These are phyloP conservation scores for Collybia nuda DNA, from an alignment of 768 basidiomycete species.

Conservation along the genomic window DNA sequence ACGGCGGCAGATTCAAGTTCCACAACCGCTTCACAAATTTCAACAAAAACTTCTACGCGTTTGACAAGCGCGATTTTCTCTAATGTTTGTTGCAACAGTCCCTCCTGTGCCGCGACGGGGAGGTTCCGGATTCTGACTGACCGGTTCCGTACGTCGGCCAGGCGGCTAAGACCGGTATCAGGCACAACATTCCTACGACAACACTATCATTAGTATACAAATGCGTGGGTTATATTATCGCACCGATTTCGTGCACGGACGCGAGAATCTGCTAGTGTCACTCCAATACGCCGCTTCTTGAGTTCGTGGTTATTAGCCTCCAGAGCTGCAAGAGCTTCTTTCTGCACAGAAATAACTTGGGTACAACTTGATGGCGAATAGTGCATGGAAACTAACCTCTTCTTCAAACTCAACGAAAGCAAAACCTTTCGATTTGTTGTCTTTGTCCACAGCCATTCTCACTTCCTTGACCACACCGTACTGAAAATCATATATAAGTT, in stretches of 20 bases:
- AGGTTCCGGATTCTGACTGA: slow-evolving; percentile 78
- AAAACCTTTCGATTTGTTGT: slow-evolving; percentile 76
- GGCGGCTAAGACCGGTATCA: slow-evolving; percentile 58
- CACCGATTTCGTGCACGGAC: slow-evolving; percentile 55
- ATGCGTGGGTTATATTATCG: slow-evolving; percentile 3
- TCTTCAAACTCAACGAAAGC: slow-evolving; percentile 91
- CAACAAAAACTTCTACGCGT: slow-evolving; percentile 73
- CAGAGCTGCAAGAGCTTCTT: slow-evolving; percentile 68
- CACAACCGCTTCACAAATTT: slow-evolving; percentile 58
- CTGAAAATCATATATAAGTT: slow-evolving; percentile 35
- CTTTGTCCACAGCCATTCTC: slow-evolving; percentile 72
- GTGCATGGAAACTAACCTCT: slow-evolving; percentile 48
- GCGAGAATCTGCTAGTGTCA: slow-evolving; percentile 81
- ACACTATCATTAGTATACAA: not conserved
- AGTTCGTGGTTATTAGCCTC: slow-evolving; percentile 84
- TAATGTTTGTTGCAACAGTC: slow-evolving; percentile 83
- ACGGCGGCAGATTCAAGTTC: slow-evolving; percentile 70
- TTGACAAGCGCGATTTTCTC: slow-evolving; percentile 74
- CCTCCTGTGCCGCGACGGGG: slow-evolving; percentile 81
- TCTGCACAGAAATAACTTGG: slow-evolving; percentile 34
- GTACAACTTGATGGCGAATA: not conserved
- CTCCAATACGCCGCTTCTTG: slow-evolving; percentile 87
- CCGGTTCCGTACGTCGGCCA: slow-evolving; percentile 60
- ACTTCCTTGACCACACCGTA: slow-evolving; percentile 83
- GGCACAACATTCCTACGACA: slow-evolving; percentile 35